A percentile compares a stretch with the other conserved stretches of the same genome.
phyloP scores from a whole-genome alignment of 371 early-diverging fungal genomes.

The Mortierella sp. region DNA sequence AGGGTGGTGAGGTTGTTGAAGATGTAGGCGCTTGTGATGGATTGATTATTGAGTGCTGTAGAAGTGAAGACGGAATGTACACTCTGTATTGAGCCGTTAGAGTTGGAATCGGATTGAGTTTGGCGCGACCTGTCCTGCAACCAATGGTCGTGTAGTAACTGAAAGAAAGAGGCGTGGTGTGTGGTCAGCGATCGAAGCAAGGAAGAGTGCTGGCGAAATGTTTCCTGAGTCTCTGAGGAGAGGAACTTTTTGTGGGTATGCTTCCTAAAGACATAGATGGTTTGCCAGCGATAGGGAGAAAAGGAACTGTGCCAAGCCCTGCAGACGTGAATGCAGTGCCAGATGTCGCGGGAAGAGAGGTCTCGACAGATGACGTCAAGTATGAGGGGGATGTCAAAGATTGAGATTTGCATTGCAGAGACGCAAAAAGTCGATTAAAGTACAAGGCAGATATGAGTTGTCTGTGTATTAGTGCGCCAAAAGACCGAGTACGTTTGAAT shows the following conservation, averaged over 20 bases:
- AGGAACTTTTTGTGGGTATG: constrained; percentile 3
- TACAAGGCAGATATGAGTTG: background rate
- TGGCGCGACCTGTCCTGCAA: background rate
- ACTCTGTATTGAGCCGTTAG: background rate
- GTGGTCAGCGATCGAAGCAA: background rate
- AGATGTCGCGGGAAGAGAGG: background rate
- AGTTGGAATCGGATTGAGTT: background rate
- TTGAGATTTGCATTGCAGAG: background rate
- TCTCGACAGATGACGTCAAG: background rate
- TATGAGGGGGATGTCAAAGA: constrained; percentile 9
- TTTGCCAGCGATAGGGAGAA: background rate
- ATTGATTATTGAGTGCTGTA: background rate
- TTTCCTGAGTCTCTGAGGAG: background rate
- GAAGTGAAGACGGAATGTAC: background rate
- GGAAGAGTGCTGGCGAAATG: background rate
- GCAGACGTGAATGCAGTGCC: background rate
- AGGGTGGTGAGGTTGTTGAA: constrained; percentile 3
- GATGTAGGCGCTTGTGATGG: background rate
- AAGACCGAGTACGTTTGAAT: background rate
- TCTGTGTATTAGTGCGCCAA: too few species aligned
- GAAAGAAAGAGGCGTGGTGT: background rate
- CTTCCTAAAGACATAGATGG: background rate
- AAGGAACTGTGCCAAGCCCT: background rate
- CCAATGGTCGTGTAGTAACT: background rate
- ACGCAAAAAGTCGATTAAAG: background rate